Conservation (phyloP, 2,329 filamentous ascomycete genomes). For the Lasiodiplodia hormozganensis region DNA sequence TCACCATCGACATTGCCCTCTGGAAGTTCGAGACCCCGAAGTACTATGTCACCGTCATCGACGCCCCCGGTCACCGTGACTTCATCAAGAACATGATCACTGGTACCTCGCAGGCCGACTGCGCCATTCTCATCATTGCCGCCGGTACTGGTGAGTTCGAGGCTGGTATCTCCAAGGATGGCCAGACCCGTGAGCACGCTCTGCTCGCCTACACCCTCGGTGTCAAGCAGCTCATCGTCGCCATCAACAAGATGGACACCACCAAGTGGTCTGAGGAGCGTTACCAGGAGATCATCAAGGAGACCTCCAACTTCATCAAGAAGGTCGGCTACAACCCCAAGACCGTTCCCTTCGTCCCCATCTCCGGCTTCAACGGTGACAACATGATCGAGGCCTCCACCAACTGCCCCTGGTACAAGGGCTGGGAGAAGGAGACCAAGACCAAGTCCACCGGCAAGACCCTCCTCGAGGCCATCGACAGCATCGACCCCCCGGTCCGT, state of each 20-base stretch:
- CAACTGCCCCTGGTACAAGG: conserved; percentile 99
- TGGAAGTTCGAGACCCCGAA: conserved; percentile 99
- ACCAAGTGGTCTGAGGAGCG: conserved; percentile 96
- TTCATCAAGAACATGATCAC: conserved; percentile 99
- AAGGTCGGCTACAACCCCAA: conserved; percentile 99
- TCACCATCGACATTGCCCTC: conserved; percentile 99
- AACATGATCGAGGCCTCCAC: conserved; percentile 92
- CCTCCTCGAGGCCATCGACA: conserved; percentile 97
- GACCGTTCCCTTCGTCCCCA: conserved; percentile 96
- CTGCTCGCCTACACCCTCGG: conserved; percentile 99
- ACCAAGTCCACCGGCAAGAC: conserved; percentile 91
- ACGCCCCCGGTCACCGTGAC: conserved; percentile 99
- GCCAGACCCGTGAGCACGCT: conserved; percentile 99
- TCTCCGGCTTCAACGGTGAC: conserved; percentile 99
- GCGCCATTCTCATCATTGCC: conserved; percentile 99
- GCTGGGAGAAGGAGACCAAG: conserved; percentile 99
- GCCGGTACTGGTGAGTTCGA: conserved; percentile 99
- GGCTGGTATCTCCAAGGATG: conserved; percentile 99
- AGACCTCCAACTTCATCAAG: conserved; percentile 99
- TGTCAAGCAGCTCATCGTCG: conserved; percentile 99
- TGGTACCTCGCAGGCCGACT: conserved; percentile 99
- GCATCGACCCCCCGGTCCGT: conserved; percentile 90
- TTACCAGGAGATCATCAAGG: conserved; percentile 99
- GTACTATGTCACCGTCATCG: conserved; percentile 98
- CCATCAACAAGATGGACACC: conserved; percentile 99